phyloP scores from a whole-genome alignment of 345 rosid species.

The Camelina sativa region DNA sequence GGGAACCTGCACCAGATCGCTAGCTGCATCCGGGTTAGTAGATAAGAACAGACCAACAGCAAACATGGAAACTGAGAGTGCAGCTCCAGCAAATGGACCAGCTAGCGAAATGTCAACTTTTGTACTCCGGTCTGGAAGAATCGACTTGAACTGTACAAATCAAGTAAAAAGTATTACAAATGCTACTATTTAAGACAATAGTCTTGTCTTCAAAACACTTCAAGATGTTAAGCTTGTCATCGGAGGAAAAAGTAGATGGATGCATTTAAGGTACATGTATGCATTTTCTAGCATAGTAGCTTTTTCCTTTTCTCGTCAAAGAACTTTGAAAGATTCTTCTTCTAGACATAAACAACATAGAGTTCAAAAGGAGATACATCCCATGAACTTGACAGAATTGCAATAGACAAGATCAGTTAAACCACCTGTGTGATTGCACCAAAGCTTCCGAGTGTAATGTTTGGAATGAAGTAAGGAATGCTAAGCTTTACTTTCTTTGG shows the following conservation, averaged over 20 bases:
- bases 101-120: conserved; percentile 88
- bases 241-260: not conserved
- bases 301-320: not conserved
- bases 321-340: not conserved
- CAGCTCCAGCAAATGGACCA: conserved; percentile 95
- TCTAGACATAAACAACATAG: not conserved
- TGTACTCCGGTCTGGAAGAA: conserved; percentile 90
- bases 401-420: conserved; percentile 11
- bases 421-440: conserved; percentile 96
- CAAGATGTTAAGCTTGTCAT: not conserved
- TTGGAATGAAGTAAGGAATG: conserved; percentile 93
- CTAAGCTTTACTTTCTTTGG: conserved; percentile 92
- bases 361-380: conserved; percentile 22
- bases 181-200: not conserved
- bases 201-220: not conserved
- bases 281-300: not conserved
- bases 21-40: conserved; percentile 68
- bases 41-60: conserved; percentile 86
- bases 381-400: conserved; percentile 24
- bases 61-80: conserved; percentile 86
- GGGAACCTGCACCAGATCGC: conserved; percentile 92
- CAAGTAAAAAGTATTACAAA: conserved; percentile 10
- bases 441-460: conserved; percentile 96
- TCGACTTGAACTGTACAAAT: conserved; percentile 80
- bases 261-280: not conserved